phyloP scores from a whole-genome alignment of 2,329 filamentous ascomycete genomes.

The Paecilomyces formosus region DNA sequence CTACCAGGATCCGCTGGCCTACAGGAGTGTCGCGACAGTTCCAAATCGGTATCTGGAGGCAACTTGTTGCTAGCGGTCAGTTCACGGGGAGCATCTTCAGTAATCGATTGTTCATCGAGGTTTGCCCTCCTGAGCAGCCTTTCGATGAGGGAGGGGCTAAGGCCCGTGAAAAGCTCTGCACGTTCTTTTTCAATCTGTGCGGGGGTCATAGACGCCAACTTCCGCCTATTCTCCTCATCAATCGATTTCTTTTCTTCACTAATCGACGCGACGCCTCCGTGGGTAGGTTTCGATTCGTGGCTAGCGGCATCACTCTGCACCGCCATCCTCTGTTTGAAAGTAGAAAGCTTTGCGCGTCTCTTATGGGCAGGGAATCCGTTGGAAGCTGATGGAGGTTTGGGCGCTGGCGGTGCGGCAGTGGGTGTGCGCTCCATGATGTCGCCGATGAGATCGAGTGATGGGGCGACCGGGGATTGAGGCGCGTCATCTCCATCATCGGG shows the following conservation, averaged over 20 bases:
- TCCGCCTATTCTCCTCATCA: constrained; percentile 70
- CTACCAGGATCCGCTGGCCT: constrained; percentile 21
- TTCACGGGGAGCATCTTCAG: neutral
- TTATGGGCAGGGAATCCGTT: constrained; percentile 87
- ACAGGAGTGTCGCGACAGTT: neutral
- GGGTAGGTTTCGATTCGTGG: constrained; percentile 11
- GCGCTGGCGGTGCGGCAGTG: constrained; percentile 34
- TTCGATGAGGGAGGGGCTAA: constrained; percentile 70
- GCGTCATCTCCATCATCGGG: constrained; percentile 38
- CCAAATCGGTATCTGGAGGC: neutral
- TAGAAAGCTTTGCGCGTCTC: constrained; percentile 63
- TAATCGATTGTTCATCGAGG: constrained; percentile 52
- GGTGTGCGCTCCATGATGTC: constrained; percentile 74
- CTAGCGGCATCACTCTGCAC: neutral
- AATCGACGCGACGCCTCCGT: constrained; percentile 22
- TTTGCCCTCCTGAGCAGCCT: constrained; percentile 68
- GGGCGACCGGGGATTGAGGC: constrained; percentile 11
- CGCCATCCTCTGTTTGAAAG: constrained; percentile 61
- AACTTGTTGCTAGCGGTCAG: neutral
- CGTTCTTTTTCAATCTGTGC: constrained; percentile 75
- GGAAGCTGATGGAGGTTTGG: constrained; percentile 55
- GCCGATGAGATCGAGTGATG: constrained; percentile 46
- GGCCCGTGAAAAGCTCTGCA: constrained; percentile 67
- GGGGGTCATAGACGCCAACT: constrained; percentile 68
- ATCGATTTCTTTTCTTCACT: constrained; percentile 63